phyloP scores from a whole-genome alignment of 116 monocot species.

The Iris pallida region DNA sequence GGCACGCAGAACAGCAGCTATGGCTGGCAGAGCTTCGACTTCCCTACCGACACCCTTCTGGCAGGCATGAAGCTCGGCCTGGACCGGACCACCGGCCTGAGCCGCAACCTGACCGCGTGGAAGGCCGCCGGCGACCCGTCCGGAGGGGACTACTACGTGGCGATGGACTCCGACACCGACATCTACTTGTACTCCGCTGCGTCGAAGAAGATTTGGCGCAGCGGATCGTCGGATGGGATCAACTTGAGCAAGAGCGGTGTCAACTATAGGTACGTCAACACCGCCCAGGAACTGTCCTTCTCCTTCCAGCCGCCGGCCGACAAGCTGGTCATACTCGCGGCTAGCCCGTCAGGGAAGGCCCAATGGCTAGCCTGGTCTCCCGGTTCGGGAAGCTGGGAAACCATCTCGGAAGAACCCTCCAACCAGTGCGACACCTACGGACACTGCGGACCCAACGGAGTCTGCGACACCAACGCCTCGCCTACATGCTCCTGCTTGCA shows the following conservation, averaged over 20 bases:
- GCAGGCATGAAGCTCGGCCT: no score
- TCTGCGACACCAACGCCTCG: background rate
- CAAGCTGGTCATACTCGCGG: background rate
- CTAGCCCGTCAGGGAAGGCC: background rate
- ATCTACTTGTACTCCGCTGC: background rate
- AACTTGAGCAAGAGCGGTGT: background rate
- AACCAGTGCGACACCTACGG: constrained; percentile 5
- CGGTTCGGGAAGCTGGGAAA: background rate
- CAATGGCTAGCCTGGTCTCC: background rate
- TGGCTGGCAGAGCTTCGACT: no score
- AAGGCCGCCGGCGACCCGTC: background rate
- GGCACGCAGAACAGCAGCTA: background rate
- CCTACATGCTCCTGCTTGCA: constrained; percentile 8
- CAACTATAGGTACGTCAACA: background rate
- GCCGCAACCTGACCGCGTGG: background rate
- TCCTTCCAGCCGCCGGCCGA: background rate
- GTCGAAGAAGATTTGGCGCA: background rate
- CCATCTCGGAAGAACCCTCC: background rate
- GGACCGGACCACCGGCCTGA: no score
- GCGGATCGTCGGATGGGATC: constrained; percentile 11
- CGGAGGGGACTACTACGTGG: background rate
- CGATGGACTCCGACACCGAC: background rate
- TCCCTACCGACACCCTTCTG: no score
- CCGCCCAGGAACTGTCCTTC: constrained; percentile 2
- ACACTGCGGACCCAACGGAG: constrained; percentile 9